These are phyloP conservation scores for Asterophora lycoperdoides DNA, from an alignment of 768 basidiomycete genomes.

Conservation along the genomic window DNA sequence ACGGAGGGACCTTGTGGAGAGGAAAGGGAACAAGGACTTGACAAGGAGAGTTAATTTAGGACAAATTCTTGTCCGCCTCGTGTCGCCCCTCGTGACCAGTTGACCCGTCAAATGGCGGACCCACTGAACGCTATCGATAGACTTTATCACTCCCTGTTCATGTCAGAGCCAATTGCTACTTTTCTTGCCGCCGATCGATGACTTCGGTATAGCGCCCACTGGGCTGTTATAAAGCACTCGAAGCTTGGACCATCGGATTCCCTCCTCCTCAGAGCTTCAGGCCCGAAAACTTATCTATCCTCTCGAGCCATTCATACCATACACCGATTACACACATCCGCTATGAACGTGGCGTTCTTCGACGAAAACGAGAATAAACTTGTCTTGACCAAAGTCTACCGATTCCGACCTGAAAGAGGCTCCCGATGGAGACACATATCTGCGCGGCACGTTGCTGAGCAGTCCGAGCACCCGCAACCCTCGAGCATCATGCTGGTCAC, in stretches of 20 bases:
- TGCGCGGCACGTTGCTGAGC: conserved; percentile 27
- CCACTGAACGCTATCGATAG: conserved; percentile 16
- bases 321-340: background rate
- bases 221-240: conserved; percentile 9
- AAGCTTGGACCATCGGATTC: background rate
- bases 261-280: background rate
- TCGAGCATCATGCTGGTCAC: conserved; percentile 52
- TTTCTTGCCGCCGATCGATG: conserved; percentile 5
- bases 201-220: conserved; percentile 1
- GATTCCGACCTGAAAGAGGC: conserved; percentile 34
- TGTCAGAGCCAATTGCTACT: conserved; percentile 2
- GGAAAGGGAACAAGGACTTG: background rate
- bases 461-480: conserved; percentile 13
- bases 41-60: background rate
- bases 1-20: no score
- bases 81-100: conserved; percentile 29
- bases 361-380: conserved; percentile 25
- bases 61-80: conserved; percentile 24
- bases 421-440: conserved; percentile 47
- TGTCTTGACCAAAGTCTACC: conserved; percentile 31
- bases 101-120: background rate
- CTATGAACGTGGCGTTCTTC: conserved; percentile 10
- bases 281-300: no score
- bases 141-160: conserved; percentile 7
- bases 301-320: background rate